Base-by-base conservation (phyloP, 345 rosid species). In the Hypericum perforatum region DNA sequence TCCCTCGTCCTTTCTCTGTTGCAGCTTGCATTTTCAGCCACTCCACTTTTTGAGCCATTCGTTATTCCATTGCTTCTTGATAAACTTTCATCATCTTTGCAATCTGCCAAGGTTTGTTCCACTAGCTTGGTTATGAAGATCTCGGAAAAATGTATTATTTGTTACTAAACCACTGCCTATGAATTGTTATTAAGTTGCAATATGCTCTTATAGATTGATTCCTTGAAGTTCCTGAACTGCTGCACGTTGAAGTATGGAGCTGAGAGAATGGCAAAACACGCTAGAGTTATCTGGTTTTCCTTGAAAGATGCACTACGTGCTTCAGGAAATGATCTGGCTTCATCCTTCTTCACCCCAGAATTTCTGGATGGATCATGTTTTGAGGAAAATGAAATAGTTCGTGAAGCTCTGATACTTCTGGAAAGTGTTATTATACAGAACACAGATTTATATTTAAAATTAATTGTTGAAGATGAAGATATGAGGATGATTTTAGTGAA, bases 1-100 rank as follows among this genome's bases (percentile, higher is more conserved):
- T 63, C 53, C 7, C 49, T 14, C 9, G 7, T 36, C 51, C 46
- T 0, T 16, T 36, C 52, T 43, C 6, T 22, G 45, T 55, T 47
- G 52, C 80, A 88, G 98, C 65, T 60, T 65, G 90, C 98, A 43
- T 68, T 88, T 67, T 75, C 94, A 16, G 80, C 90, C n/a, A 79
- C 96, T 0, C 83, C 96, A 29, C 76, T 85, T 41, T 85, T 83
- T 73, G 98, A 85, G 72, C 94, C 98, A 47, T 92, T 73, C 74
- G 83, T 75, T 62, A 63, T 88, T 62, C 96, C 90, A 0, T 72
- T 92, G 69, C 83, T 92, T 61, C 86, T 92, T 54, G 96, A 85
- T 69, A 92, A 92, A 63, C 94, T 92, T 63, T 83, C 95, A 51
- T 88, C 98, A 58, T 74, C 95, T 53, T 69, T 92, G 70, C 78